Base-by-base conservation (phyloP, 768 basidiomycete genomes). In the Terana coerulea region DNA sequence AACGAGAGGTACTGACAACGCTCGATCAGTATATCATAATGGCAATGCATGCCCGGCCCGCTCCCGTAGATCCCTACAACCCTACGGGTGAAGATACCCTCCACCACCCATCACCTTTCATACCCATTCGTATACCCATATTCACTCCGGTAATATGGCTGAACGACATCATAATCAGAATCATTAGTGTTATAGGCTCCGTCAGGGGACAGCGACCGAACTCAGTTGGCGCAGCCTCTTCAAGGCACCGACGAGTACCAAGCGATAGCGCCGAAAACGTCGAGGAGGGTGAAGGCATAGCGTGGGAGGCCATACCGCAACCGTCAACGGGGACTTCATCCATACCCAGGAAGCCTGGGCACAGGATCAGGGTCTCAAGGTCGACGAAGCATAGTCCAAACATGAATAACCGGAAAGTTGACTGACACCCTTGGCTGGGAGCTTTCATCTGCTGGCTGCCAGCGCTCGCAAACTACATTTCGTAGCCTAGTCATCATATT, bases 61-160 rank as follows among this genome's bases (percentile, higher is more conserved):
- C 82, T 19, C 92, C 92, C 0, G 57, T 74, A 22, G 86, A 93
- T 64, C 91, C 91, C 5, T 89, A 84, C 62, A 83, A 80, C 62
- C 82, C 88, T 67, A 12, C 67, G 69, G 24, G 68, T 72, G 45
- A 59, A 42, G 75, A 78, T 41, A 51, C 61, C 14, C 69, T 81
- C 52, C 73, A 76, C 30, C 86, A 88, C 62, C 85, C 88, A 5
- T 88, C 86, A 26, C 88, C 89, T 1, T 82, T 83, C 60, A 59
- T 94, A 31, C 92, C 92, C 0, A 86, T 91, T 55, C 84, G 91
- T 39, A 62, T 94, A 15, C 90, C 84, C 0, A 74, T 93, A 41
- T 92, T 94, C 64, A 77, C 76, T 0, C 64, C 77, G 12, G 87
- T 92, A 6, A 80, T 92, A 53, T 79, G 79, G 72, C 67, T 91